These are phyloP conservation scores for Tetrapyrgos nigripes DNA, from an alignment of 1,284 basidiomycete genomes.

Conservation along the genomic window DNA sequence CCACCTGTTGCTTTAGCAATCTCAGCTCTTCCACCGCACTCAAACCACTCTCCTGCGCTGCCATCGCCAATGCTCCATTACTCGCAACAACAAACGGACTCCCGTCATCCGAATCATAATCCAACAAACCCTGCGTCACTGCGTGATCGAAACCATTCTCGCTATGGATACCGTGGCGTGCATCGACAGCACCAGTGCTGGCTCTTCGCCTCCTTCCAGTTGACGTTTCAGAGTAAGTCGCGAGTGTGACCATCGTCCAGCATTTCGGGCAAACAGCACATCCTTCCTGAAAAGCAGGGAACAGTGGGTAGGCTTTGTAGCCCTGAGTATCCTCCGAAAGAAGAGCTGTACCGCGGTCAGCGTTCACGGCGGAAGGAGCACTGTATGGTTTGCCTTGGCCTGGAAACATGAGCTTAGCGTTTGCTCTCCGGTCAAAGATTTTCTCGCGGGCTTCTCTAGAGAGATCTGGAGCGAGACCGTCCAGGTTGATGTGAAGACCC, in stretches of 20 bases:
- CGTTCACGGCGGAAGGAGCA: background rate
- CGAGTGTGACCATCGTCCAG: background rate
- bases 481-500: background rate
- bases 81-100: slow-evolving; percentile 13
- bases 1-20: slow-evolving; percentile 77
- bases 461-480: background rate
- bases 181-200: background rate
- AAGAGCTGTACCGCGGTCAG: no score
- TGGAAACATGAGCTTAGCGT: background rate
- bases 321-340: background rate
- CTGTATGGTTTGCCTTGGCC: background rate
- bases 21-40: slow-evolving; percentile 72
- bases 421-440: background rate
- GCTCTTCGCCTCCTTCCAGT: background rate
- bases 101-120: slow-evolving; percentile 1
- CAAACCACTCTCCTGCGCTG: slow-evolving; percentile 57
- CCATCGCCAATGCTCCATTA: slow-evolving; percentile 46
- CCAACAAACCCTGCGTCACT: background rate
- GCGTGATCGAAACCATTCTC: background rate
- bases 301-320: background rate
- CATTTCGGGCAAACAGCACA: slow-evolving; percentile 1
- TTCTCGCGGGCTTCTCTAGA: background rate
- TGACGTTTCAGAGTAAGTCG: background rate
- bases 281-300: background rate
- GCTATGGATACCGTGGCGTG: background rate